These are phyloP conservation scores for Eucalyptus shirleyi DNA, from an alignment of 345 rosid species.

Conservation along the genomic window DNA sequence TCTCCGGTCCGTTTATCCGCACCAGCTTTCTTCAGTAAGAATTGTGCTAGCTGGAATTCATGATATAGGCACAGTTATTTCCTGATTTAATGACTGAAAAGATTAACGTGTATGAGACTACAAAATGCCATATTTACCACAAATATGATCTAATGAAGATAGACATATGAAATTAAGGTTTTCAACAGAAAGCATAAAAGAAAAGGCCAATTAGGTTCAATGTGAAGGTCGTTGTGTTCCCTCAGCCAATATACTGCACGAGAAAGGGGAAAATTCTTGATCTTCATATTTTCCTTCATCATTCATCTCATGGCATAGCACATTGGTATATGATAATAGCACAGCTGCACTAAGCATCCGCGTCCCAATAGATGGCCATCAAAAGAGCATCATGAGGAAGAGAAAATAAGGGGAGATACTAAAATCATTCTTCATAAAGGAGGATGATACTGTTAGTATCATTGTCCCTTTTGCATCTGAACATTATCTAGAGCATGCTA, in stretches of 20 bases:
- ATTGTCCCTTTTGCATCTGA: neutral
- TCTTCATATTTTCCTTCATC: neutral
- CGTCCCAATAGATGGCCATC: neutral
- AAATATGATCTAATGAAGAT: neutral
- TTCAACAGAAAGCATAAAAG: neutral
- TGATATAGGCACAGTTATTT: neutral
- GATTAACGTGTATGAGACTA: neutral
- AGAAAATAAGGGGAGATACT: neutral
- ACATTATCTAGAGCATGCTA: neutral
- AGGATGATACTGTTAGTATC: neutral
- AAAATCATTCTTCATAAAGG: neutral
- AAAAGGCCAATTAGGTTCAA: neutral
- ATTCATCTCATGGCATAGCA: neutral
- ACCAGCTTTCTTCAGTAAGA: slow-evolving; percentile 90
- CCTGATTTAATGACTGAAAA: neutral
- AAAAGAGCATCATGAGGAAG: neutral
- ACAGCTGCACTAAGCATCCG: neutral
- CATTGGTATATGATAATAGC: neutral
- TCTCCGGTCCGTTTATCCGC: slow-evolving; percentile 85
- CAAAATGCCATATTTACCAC: neutral
- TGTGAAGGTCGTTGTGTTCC: neutral
- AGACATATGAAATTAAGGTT: neutral
- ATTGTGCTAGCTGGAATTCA: slow-evolving; percentile 56
- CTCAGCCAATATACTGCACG: neutral
- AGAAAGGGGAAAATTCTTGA: neutral